Evolutionary conservation across 179 eudicot species (phyloP).

Genomic region (Silene noctiflora): DNA sequence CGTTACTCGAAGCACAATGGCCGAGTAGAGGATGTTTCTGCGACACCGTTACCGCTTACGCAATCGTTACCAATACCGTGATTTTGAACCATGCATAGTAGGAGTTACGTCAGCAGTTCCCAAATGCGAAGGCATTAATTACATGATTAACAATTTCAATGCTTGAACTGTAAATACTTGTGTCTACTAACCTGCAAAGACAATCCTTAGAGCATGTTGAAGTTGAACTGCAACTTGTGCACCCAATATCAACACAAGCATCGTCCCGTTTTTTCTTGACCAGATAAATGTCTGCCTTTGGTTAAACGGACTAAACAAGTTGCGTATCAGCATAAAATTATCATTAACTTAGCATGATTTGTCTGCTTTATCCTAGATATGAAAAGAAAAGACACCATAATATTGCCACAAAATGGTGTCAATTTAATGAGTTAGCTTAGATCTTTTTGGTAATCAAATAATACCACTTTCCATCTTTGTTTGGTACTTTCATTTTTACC

Average conservation of each 20-base stretch:
- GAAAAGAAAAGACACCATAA: background rate
- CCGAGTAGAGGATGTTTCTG: no score
- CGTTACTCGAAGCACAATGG: no score
- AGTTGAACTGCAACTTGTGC: constrained; percentile 61
- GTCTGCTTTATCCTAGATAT: background rate
- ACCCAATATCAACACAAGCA: constrained; percentile 51
- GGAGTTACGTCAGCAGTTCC: background rate
- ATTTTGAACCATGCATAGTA: no score
- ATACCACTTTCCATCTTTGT: background rate
- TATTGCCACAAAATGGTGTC: background rate
- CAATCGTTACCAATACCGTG: no score
- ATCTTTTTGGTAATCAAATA: background rate
- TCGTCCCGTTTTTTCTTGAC: constrained; percentile 71
- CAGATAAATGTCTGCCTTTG: constrained; percentile 61
- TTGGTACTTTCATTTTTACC: background rate
- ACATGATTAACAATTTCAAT: background rate
- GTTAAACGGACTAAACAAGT: constrained; percentile 34
- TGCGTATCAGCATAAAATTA: constrained; percentile 3
- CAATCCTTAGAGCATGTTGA: constrained; percentile 70
- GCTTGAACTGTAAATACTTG: background rate
- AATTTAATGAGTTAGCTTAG: background rate
- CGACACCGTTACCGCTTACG: no score
- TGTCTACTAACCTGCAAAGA: constrained; percentile 67
- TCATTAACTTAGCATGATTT: background rate
- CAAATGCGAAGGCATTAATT: background rate